phyloP scores from a whole-genome alignment of 345 rosid genomes.

The Limnanthes douglasii region DNA sequence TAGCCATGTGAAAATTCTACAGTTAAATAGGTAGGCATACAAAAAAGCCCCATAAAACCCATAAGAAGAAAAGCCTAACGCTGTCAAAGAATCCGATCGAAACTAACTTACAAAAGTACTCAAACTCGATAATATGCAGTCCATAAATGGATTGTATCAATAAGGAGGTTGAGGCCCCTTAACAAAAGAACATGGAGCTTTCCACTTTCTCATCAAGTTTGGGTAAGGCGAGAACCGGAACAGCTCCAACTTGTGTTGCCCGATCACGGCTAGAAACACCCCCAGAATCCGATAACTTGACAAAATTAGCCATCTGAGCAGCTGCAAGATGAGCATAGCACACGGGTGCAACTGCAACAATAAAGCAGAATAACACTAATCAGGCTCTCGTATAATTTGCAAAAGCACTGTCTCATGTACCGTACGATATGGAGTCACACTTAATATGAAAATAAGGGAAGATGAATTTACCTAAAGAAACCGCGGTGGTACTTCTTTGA shows the following conservation, averaged over 20 bases:
- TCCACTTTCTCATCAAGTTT: conserved; percentile 25
- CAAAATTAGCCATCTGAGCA: conserved; percentile 24
- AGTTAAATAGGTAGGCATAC: no score
- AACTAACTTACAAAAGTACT: no score
- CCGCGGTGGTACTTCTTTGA: conserved; percentile 81
- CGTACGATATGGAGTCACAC: no score
- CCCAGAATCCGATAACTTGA: conserved; percentile 48
- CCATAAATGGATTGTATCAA: no score
- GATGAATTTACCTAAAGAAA: conserved; percentile 14
- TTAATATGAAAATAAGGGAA: background rate
- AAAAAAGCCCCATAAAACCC: no score
- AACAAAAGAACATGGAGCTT: conserved; percentile 75
- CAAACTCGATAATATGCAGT: no score
- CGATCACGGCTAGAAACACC: conserved; percentile 38
- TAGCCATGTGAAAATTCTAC: no score
- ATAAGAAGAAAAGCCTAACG: no score
- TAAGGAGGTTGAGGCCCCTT: no score
- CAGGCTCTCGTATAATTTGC: background rate
- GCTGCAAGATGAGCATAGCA: conserved; percentile 60
- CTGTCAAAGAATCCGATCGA: no score
- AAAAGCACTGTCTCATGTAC: background rate
- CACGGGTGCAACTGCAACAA: conserved; percentile 39
- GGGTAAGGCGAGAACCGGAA: conserved; percentile 46
- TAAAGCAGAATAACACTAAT: background rate
- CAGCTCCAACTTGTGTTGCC: conserved; percentile 28